Base-by-base conservation (phyloP, 495 filamentous ascomycete species). In the Rusavskia elegans region DNA sequence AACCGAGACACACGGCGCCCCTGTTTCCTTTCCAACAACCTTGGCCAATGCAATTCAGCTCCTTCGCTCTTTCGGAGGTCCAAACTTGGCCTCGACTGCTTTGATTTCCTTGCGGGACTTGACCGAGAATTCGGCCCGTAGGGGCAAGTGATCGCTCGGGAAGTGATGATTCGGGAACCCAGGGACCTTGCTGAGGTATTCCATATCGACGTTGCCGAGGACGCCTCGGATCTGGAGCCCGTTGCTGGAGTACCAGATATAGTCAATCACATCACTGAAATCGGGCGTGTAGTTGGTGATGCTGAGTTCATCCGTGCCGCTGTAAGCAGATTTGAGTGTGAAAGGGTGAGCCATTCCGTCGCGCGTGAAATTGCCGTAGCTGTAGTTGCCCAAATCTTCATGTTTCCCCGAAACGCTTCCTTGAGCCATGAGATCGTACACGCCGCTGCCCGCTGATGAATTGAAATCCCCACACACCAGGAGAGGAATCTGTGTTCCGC, bases 151-250 rank as follows among this genome's bases (percentile, higher is more conserved):
- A 66, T 98, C 92, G 65, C 87, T 92, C 1, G 93, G 93, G 70
- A 95, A 96, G 68, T 97, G 92, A 63, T 84, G 89, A 60, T 97
- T 94, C 11, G 92, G 92, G 67, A 97, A 98, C 0, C 92, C 92
- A 3, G 92, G 92, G 5, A 96, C 88, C 44, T 81, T 76, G 58
- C 83, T 81, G 52, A 98, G 81, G 66, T 97, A 94, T 13, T 92
- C 80, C 61, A 80, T 78, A 66, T 98, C 93, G 11, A 95, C 86
- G 37, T 90, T 81, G 7, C 92, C 93, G 10, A 98, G 84, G 52
- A 98, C 66, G 39, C 80, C 84, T 35, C 86, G 84, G 30, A 94
- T 82, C 62, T 93, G 85, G 41, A 98, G 73, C 29, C 87, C 79
- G 64, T 94, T 97, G 41, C 87, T 87, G 49, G 86, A 86, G 69